Conservation (phyloP, 73 alveolate genomes). For the Paramecium sexaurelia region DNA sequence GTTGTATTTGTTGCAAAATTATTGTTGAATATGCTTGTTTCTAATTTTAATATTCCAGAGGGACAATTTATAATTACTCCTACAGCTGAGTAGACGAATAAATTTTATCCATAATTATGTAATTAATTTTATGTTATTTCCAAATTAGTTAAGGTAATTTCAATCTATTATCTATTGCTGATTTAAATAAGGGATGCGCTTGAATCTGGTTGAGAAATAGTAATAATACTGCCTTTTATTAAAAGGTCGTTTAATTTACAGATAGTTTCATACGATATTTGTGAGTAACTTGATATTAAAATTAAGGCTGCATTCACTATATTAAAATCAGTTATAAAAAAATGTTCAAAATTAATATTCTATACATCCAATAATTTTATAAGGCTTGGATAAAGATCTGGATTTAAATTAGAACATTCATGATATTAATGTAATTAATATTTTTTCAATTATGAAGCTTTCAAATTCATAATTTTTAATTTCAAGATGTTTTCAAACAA, state of each 20-base stretch:
- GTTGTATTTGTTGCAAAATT: neutral
- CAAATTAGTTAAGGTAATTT: no score
- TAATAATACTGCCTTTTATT: neutral
- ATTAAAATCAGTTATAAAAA: neutral
- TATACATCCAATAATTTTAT: neutral
- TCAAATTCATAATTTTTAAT: no score
- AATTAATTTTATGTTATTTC: neutral
- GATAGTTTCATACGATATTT: neutral
- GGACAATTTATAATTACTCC: neutral
- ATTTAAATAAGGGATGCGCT: neutral
- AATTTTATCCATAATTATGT: neutral
- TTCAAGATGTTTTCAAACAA: no score
- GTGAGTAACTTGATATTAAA: neutral
- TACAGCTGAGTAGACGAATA: neutral
- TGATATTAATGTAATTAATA: neutral
- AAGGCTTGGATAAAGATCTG: neutral
- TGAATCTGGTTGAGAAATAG: neutral
- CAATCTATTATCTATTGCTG: no score
- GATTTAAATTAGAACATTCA: neutral
- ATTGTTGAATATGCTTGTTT: no score
- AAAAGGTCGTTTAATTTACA: neutral
- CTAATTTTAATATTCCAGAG: neutral
- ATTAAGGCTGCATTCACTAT: neutral
- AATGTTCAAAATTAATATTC: neutral
- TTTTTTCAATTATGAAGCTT: neutral